Conservation (phyloP, 768 basidiomycete genomes). For the Hirschioporus abietinus region DNA sequence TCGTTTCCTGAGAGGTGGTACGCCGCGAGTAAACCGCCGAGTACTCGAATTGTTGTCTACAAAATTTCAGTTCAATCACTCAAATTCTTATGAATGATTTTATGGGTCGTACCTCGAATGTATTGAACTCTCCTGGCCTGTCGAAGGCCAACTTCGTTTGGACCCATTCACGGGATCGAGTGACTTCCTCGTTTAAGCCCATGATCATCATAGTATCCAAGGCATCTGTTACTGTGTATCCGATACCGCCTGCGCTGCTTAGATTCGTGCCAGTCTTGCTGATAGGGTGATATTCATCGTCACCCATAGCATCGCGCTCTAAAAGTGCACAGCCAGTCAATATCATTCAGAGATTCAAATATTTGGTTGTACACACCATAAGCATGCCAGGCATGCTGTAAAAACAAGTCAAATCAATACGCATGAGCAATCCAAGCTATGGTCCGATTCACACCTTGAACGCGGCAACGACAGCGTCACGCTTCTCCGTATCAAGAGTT, state of each 20-base stretch:
- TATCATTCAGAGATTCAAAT: conserved; percentile 13
- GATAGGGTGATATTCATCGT: conserved; percentile 90
- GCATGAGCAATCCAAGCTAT: neutral
- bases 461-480: conserved; percentile 68
- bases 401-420: conserved; percentile 13
- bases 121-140: conserved; percentile 72
- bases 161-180: conserved; percentile 75
- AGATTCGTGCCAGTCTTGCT: conserved; percentile 71
- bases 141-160: conserved; percentile 65
- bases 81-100: neutral
- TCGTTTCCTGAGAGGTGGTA: conserved; percentile 73
- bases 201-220: conserved; percentile 86
- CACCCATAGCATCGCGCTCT: conserved; percentile 89
- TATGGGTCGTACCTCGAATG: conserved; percentile 70
- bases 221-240: conserved; percentile 85
- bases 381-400: conserved; percentile 78
- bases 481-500: conserved; percentile 53
- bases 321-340: conserved; percentile 17
- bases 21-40: conserved; percentile 87
- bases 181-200: conserved; percentile 76
- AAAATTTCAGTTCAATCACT: conserved; percentile 9
- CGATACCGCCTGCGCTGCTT: conserved; percentile 72
- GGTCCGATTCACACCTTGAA: conserved; percentile 54
- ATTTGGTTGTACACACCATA: conserved; percentile 50
- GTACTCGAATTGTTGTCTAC: conserved; percentile 86